phyloP scores from a whole-genome alignment of 805 yeast species.

The Candida maris region DNA sequence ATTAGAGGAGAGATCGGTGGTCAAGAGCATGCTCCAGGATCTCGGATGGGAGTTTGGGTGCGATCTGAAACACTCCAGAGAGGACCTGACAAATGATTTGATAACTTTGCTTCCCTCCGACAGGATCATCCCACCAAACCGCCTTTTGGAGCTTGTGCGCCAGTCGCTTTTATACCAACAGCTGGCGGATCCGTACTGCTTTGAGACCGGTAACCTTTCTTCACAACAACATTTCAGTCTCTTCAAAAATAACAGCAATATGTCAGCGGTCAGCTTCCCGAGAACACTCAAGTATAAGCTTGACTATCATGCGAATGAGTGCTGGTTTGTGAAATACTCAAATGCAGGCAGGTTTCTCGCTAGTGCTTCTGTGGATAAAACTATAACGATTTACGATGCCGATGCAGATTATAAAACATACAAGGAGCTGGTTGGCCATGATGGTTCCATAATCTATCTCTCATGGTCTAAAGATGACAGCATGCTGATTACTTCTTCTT shows the following conservation, averaged over 20 bases:
- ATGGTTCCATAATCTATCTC: constrained; percentile 57
- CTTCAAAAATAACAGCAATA: constrained; percentile 17
- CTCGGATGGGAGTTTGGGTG: constrained; percentile 17
- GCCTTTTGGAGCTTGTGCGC: constrained; percentile 46
- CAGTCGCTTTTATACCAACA: constrained; percentile 51
- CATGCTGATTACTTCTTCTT: constrained; percentile 64
- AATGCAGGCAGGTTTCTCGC: constrained; percentile 73
- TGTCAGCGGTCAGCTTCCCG: constrained; percentile 35
- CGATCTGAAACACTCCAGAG: constrained; percentile 33
- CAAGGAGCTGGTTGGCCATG: constrained; percentile 41
- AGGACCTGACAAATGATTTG: constrained; percentile 38
- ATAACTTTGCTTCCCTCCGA: constrained; percentile 47
- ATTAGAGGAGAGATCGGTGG: background rate
- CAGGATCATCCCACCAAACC: constrained; percentile 41
- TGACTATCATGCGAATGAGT: constrained; percentile 62
- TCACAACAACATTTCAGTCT: constrained; percentile 14
- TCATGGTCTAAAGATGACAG: constrained; percentile 76
- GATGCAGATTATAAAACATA: constrained; percentile 38
- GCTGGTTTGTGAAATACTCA: constrained; percentile 79
- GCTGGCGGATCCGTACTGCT: constrained; percentile 20
- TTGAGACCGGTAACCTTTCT: constrained; percentile 14
- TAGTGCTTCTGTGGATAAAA: constrained; percentile 69
- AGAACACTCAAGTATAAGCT: constrained; percentile 44
- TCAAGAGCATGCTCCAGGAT: constrained; percentile 16
- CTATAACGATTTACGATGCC: constrained; percentile 64